Percentiles rank a stretch among this genome's conserved stretches.
These are phyloP conservation scores for Trichosporon sp. DNA, from an alignment of 1,284 basidiomycete genomes.

Conservation along the genomic window DNA sequence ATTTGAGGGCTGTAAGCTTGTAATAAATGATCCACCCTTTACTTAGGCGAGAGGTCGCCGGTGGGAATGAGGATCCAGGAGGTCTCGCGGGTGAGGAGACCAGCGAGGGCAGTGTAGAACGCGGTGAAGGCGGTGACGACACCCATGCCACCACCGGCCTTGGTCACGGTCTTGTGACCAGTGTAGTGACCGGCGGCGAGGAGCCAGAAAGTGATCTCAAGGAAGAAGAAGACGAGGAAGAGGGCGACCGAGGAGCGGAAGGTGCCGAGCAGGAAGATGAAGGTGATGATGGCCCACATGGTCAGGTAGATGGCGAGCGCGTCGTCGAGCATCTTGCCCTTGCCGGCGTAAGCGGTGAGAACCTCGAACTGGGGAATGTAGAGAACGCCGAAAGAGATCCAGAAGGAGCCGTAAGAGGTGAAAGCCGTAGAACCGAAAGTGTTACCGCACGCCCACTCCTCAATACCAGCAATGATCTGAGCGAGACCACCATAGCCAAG, in stretches of 20 bases:
- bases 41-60: conserved; percentile 48
- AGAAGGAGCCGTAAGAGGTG: conserved; percentile 73
- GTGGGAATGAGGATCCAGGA: conserved; percentile 60
- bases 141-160: conserved; percentile 75
- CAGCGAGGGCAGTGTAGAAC: conserved; percentile 59
- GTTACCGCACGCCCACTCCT: conserved; percentile 71
- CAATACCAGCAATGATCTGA: conserved; percentile 64
- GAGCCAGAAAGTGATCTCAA: conserved; percentile 63
- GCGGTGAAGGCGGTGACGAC: conserved; percentile 52
- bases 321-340: conserved; percentile 57
- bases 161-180: conserved; percentile 49
- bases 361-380: conserved; percentile 61
- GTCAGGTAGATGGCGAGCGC: conserved; percentile 59
- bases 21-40: background rate
- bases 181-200: conserved; percentile 54
- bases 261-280: conserved; percentile 64
- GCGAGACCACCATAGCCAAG: conserved; percentile 78
- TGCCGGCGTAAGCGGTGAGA: conserved; percentile 49
- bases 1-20: background rate
- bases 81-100: conserved; percentile 58
- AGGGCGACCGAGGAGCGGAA: conserved; percentile 31
- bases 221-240: conserved; percentile 66
- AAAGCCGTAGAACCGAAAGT: conserved; percentile 70
- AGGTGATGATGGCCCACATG: conserved; percentile 59
- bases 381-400: conserved; percentile 56